These are phyloP conservation scores for Cytospora schulzeri DNA, from an alignment of 2,329 filamentous ascomycete genomes.

Conservation along the genomic window DNA sequence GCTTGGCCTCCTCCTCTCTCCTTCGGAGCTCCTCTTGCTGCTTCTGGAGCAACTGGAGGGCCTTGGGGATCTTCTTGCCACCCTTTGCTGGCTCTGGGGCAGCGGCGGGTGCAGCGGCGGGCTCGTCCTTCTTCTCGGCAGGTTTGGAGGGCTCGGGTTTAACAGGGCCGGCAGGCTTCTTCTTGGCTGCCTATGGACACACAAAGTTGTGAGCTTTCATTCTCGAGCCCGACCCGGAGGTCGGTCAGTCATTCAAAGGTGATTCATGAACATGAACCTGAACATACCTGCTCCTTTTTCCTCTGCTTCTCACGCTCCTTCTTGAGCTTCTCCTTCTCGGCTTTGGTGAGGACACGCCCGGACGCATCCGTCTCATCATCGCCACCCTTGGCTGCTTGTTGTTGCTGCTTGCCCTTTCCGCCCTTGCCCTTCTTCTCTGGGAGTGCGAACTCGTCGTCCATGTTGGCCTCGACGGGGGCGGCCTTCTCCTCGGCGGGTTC, in stretches of 20 bases:
- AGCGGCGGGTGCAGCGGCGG: constrained; percentile 37
- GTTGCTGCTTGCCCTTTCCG: constrained; percentile 52
- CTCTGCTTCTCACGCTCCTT: constrained; percentile 98
- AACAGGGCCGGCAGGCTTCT: constrained; percentile 61
- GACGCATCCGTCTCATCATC: constrained; percentile 56
- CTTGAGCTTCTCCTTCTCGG: constrained; percentile 97
- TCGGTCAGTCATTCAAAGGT: no score
- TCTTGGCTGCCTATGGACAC: constrained; percentile 71
- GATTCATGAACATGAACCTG: no score
- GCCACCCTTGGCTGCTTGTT: constrained; percentile 46
- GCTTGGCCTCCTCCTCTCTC: constrained; percentile 65
- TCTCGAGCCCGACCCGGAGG: neutral
- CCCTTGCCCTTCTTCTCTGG: constrained; percentile 76
- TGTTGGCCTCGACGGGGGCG: constrained; percentile 76
- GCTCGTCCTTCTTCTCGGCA: constrained; percentile 49
- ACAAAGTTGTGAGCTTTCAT: constrained; percentile 14
- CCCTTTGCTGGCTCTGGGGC: constrained; percentile 45
- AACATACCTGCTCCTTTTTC: constrained; percentile 88
- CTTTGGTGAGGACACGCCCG: constrained; percentile 86
- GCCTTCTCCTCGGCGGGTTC: constrained; percentile 61
- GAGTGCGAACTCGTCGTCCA: constrained; percentile 83
- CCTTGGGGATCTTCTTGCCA: constrained; percentile 81
- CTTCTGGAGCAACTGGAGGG: constrained; percentile 73
- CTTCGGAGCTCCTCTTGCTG: constrained; percentile 78
- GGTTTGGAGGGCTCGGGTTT: constrained; percentile 56